A percentile compares a stretch with the other conserved stretches of the same genome.
Conservation (phyloP, 129 eudicot species). For the Pseudognaphalium luteoalbum region DNA sequence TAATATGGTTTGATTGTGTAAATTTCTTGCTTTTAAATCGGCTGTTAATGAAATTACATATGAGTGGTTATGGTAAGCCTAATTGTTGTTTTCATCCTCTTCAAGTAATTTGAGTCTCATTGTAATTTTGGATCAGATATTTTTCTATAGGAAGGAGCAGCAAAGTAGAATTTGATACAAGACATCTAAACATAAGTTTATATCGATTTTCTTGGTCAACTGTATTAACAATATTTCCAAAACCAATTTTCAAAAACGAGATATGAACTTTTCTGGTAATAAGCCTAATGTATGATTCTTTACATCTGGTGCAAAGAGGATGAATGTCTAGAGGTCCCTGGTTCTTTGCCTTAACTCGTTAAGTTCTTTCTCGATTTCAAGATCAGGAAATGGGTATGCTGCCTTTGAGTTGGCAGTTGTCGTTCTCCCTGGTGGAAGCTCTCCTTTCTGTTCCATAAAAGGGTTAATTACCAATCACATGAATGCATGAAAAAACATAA, state of each 20-base stretch:
- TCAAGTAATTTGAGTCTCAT: not conserved
- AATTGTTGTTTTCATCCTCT: too few relatives aligned
- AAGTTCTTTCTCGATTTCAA: slow-evolving; percentile 81
- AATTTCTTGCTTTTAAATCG: too few relatives aligned
- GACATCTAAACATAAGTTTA: slow-evolving; percentile 3
- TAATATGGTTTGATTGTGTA: too few relatives aligned
- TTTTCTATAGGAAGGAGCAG: not conserved
- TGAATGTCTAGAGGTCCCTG: slow-evolving; percentile 41
- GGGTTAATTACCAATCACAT: not conserved
- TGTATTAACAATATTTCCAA: slow-evolving; percentile 22
- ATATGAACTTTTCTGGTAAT: slow-evolving; percentile 21
- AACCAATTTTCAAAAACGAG: slow-evolving; percentile 14
- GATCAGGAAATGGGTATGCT: slow-evolving; percentile 58
- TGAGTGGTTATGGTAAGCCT: too few relatives aligned
- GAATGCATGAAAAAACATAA: not conserved
- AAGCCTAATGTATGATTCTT: slow-evolving; percentile 19
- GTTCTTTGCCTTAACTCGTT: slow-evolving; percentile 76
- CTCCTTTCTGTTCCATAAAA: slow-evolving; percentile 68
- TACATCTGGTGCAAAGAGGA: slow-evolving; percentile 26
- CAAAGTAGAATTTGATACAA: not conserved
- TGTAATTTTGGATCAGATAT: not conserved
- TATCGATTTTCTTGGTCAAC: not conserved
- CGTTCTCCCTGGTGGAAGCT: slow-evolving; percentile 91
- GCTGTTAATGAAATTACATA: too few relatives aligned
- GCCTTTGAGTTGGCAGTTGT: slow-evolving; percentile 43